Evolutionary conservation across 1,284 basidiomycete genomes (phyloP).

Genomic region (Fistulinella staudtii): DNA sequence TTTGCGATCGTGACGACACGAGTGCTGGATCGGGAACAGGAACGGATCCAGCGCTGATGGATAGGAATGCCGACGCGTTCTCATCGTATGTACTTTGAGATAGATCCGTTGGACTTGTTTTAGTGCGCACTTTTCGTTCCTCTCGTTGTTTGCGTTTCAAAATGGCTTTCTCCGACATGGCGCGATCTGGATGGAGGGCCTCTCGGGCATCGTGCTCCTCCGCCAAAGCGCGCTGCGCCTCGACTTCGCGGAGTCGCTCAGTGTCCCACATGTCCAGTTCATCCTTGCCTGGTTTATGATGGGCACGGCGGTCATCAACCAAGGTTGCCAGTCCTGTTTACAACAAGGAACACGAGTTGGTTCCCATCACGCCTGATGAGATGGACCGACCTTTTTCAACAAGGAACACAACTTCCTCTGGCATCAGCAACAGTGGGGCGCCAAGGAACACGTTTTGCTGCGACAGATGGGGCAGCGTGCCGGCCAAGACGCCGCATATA

Average conservation of each 20-base stretch:
- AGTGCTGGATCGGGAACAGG: background rate
- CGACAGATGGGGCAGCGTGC: constrained; percentile 90
- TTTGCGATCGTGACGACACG: background rate
- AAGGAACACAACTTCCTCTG: constrained; percentile 89
- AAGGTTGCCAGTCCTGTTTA: constrained; percentile 70
- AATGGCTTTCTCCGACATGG: constrained; percentile 59
- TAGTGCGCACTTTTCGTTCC: constrained; percentile 32
- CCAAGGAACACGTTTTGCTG: constrained; percentile 98
- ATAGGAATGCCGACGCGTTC: constrained; percentile 17
- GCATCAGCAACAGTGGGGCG: constrained; percentile 81
- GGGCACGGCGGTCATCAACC: constrained; percentile 68
- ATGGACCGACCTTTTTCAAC: constrained; percentile 63
- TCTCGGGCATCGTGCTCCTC: constrained; percentile 46
- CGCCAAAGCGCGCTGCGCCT: constrained; percentile 43
- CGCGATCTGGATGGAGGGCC: constrained; percentile 40
- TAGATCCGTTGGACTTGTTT: background rate
- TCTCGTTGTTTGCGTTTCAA: constrained; percentile 70
- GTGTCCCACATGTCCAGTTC: constrained; percentile 56
- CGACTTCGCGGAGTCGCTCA: constrained; percentile 43
- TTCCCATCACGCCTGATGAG: background rate
- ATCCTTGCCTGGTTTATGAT: constrained; percentile 50
- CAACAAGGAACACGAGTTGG: background rate
- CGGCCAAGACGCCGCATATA: constrained; percentile 82
- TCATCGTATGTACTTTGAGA: constrained; percentile 39
- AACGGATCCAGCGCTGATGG: constrained; percentile 12